Base-by-base conservation (phyloP, 2,329 filamentous ascomycete genomes). In the Botrytis squamosa region DNA sequence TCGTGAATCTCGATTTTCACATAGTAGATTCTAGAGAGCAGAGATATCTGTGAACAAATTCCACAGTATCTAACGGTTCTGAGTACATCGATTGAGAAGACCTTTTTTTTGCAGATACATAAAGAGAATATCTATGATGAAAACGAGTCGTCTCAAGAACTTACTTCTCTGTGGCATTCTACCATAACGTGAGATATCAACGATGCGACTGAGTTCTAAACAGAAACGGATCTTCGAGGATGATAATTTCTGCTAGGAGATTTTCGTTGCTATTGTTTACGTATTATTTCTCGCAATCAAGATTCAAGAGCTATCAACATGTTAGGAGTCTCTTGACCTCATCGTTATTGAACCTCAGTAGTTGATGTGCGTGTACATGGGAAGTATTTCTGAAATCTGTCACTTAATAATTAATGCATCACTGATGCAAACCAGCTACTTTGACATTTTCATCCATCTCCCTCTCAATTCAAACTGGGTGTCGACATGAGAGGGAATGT, bases 21-120 rank as follows among this genome's bases (percentile, higher is more conserved):
- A 18, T 29, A 9, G 52, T 9, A 16, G 18, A 18, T 57, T 18
- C n/a, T 4, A 18, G 7, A 29, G 12, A 4, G n/a, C 1, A 33
- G n/a, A 33, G 6, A 9, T 57, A 16, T 55, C 6, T 57, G 14
- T 0, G 1, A 55, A 8, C 5, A 0, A 57, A 57, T 6, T 29
- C 1, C 12, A 16, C 7, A 55, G 16, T 3, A 16, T n/a, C 12
- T 2, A n/a, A 4, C 0, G 1, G 0, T 55, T 55, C 14, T 5
- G 25, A 3, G 1, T n/a, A 16, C 3, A 1, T 52, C 0, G n/a
- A 3, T 3, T 14, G 25, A n/a, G 25, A 0, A 0, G 4, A 7
- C 25, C 12, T 7, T 52, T 14, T 12, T 52, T n/a, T 52, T 7
- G n/a, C 0, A n/a, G 10, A 2, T 18, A 57, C 0, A 22, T 60